Base-by-base conservation (phyloP, 768 basidiomycete genomes). In the Lentinula boryana region DNA sequence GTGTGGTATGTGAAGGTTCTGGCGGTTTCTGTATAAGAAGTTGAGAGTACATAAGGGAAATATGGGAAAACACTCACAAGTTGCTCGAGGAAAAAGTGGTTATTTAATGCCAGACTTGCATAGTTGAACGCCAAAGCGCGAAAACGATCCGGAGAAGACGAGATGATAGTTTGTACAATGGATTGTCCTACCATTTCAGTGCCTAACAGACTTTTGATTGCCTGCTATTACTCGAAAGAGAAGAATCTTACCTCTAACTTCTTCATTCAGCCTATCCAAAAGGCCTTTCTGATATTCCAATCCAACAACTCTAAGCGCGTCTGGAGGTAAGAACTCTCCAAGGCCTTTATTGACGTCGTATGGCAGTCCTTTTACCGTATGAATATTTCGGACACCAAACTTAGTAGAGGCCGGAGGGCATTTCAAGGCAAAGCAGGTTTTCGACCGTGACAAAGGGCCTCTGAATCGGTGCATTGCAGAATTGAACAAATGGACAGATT, bases 81-180 rank as follows among this genome's bases (percentile, higher is more conserved):
- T 60, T 80, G 80, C 65, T 91, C 83, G 32, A 99, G 81, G 80
- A 98, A 98, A 82, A 93, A 98, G 66, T 87, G 86, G 72, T 97
- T 98, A 76, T 98, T 99, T 63, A 98, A 77, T 5, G 96, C 92
- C 51, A 93, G 83, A 64, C 89, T 89, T 3, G 95, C 94, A 68
- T 95, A 94, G 73, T 91, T 96, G 74, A 95, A 98, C 27, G 85
- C 84, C 56, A 95, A 73, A 1, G 85, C 80, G 56, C 84, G 74
- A 23, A 82, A 76, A 46, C 82, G 82, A 33, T 84, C 74, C 15
- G 75, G 67, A 0, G 93, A 83, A 9, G 89, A 84, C 38, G 80
- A 79, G 35, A 92, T 79, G 27, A 96, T 81, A 23, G 89, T 89
- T 68, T 93, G 85, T 0, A 82, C 80, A 35, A 95, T 82, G 55